These are phyloP conservation scores for Triglochin maritima DNA, from an alignment of 106 monocot species.

Conservation along the genomic window DNA sequence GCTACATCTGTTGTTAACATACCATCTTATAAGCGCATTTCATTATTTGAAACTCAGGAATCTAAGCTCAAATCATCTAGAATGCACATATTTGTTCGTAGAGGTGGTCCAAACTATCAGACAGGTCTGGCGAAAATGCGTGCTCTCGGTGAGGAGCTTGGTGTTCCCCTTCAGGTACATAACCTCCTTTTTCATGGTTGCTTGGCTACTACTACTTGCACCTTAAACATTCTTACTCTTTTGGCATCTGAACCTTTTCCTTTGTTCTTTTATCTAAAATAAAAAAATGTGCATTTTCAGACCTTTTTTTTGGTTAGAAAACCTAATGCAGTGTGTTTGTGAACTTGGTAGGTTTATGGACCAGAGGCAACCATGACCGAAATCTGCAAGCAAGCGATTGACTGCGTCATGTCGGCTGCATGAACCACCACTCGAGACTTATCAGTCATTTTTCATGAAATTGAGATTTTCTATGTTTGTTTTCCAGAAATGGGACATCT, in stretches of 20 bases:
- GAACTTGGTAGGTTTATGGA: slow-evolving; percentile 59
- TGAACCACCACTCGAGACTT: background rate
- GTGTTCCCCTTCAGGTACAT: slow-evolving; percentile 73
- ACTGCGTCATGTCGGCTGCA: slow-evolving; percentile 61
- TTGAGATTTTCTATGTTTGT: background rate
- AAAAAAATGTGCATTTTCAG: too few relatives aligned
- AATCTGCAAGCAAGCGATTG: slow-evolving; percentile 86
- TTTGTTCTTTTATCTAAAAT: too few relatives aligned
- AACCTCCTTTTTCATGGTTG: too few relatives aligned
- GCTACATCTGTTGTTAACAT: background rate
- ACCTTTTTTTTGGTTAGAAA: background rate
- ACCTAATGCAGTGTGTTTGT: background rate
- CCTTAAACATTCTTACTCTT: too few relatives aligned
- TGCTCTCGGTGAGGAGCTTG: slow-evolving; percentile 49
- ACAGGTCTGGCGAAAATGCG: slow-evolving; percentile 87
- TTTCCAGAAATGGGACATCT: too few relatives aligned
- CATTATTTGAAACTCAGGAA: slow-evolving; percentile 32
- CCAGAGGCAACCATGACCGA: slow-evolving; percentile 95
- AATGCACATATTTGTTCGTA: slow-evolving; percentile 78
- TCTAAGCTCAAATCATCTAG: slow-evolving; percentile 69
- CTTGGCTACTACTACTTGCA: too few relatives aligned
- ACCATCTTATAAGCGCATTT: background rate
- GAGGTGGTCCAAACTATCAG: slow-evolving; percentile 92
- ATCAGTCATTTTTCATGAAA: background rate
- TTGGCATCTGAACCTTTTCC: too few relatives aligned